phyloP scores from a whole-genome alignment of 352 stramenopile genomes.

The Phytophthora brassicae region DNA sequence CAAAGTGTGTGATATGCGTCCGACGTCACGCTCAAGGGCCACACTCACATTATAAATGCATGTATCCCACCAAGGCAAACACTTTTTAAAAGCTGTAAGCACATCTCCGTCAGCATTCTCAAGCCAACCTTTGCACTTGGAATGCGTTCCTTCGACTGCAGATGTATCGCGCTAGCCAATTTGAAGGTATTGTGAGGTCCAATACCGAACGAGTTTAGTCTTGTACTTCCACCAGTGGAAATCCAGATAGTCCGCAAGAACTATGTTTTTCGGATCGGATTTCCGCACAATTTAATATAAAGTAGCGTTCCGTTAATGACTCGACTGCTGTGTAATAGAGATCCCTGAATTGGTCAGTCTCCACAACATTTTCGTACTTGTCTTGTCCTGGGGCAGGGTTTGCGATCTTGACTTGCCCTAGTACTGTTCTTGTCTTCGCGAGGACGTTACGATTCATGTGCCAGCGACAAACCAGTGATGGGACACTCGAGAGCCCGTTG shows the following conservation, averaged over 20 bases:
- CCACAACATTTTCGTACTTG: constrained; percentile 7
- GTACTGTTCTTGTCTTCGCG: neutral
- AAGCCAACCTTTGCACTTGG: constrained; percentile 8
- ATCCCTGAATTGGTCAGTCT: too few relatives aligned
- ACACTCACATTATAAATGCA: too few relatives aligned
- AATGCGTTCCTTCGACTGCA: constrained; percentile 2
- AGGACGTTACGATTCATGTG: constrained; percentile 24
- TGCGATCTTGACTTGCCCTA: constrained; percentile 6
- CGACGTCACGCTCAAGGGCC: too few relatives aligned
- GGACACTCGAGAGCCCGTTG: neutral
- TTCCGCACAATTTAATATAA: neutral
- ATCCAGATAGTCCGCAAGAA: constrained; percentile 3
- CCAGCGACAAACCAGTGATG: constrained; percentile 9
- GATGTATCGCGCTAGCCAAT: constrained; percentile 9
- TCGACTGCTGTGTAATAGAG: constrained; percentile 2
- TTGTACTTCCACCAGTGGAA: too few relatives aligned
- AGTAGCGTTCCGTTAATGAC: neutral
- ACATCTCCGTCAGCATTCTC: constrained; percentile 1
- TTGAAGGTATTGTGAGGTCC: too few relatives aligned
- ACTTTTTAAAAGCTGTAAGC: neutral
- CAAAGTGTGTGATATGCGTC: too few relatives aligned
- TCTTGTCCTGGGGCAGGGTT: constrained; percentile 11
- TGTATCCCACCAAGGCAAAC: too few relatives aligned
- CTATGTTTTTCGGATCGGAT: neutral
- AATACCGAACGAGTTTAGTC: too few relatives aligned